phyloP scores from a whole-genome alignment of 108 stramenopile species.

The Nitzschia sp. region DNA sequence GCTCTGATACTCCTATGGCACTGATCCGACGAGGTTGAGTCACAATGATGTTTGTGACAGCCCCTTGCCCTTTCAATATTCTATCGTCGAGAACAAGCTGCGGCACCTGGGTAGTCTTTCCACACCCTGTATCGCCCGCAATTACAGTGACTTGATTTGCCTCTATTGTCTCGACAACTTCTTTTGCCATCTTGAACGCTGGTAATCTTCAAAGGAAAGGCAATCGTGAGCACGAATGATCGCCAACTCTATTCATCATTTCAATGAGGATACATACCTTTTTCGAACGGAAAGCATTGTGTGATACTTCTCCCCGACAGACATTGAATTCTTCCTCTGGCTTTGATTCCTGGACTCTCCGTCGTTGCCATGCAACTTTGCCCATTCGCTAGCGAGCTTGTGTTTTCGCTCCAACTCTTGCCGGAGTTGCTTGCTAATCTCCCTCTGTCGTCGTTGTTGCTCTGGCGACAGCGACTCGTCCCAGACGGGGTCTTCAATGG shows the following conservation, averaged over 20 bases:
- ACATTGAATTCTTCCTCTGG: slow-evolving; percentile 3
- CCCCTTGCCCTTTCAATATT: slow-evolving; percentile 68
- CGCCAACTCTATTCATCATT: no score
- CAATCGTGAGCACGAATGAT: no score
- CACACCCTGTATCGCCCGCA: slow-evolving; percentile 84
- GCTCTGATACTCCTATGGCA: slow-evolving; percentile 91
- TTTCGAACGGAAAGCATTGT: slow-evolving; percentile 44
- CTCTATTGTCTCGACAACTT: slow-evolving; percentile 60
- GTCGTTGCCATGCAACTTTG: slow-evolving; percentile 6
- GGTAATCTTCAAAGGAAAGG: slow-evolving; percentile 48
- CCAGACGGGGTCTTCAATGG: slow-evolving; percentile 7
- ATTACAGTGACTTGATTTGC: slow-evolving; percentile 70
- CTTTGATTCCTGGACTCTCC: no score
- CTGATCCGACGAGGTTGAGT: slow-evolving; percentile 92
- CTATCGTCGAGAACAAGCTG: slow-evolving; percentile 88
- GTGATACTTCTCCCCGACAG: slow-evolving; percentile 43
- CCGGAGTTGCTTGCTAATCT: slow-evolving; percentile 45
- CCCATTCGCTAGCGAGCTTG: slow-evolving; percentile 33
- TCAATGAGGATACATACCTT: no score
- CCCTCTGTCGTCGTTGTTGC: slow-evolving; percentile 24
- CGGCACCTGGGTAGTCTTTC: slow-evolving; percentile 60
- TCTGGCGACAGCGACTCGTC: slow-evolving; percentile 14
- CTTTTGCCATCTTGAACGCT: slow-evolving; percentile 57
- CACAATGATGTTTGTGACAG: slow-evolving; percentile 79
- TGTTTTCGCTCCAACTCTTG: slow-evolving; percentile 49